phyloP scores from a whole-genome alignment of 169 alveolate genomes.

The Eimeria necatrix region DNA sequence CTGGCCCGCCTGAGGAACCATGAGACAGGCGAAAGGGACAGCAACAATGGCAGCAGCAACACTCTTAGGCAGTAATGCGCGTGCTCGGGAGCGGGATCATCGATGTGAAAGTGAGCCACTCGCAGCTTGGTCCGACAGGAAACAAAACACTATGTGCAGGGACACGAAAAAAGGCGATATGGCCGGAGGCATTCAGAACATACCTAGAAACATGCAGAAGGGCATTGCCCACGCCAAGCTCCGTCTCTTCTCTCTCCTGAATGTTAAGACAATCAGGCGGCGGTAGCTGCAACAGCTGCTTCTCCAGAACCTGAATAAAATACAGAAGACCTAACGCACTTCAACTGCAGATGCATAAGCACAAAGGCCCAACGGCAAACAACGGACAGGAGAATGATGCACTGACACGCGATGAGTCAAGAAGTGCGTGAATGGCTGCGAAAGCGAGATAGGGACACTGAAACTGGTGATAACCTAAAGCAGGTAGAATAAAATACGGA shows the following conservation, averaged over 20 bases:
- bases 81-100: too few relatives aligned
- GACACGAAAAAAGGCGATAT: not conserved
- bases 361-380: not conserved
- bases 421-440: too few relatives aligned
- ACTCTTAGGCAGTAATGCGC: too few relatives aligned
- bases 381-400: not conserved
- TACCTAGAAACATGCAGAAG: slow-evolving; percentile 71
- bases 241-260: slow-evolving; percentile 49
- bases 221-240: slow-evolving; percentile 69
- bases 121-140: not conserved
- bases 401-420: not conserved
- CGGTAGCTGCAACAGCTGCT: slow-evolving; percentile 75
- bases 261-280: slow-evolving; percentile 47
- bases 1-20: slow-evolving; percentile 62
- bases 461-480: not conserved
- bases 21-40: not conserved
- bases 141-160: not conserved
- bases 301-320: slow-evolving; percentile 55
- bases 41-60: not conserved
- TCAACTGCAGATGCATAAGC: not conserved
- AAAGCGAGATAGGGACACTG: not conserved
- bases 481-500: not conserved
- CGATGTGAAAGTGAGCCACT: too few relatives aligned
- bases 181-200: not conserved
- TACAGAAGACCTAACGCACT: not conserved